Base-by-base conservation (phyloP, 2,329 filamentous ascomycete species). In the Aspergillus sp. region DNA sequence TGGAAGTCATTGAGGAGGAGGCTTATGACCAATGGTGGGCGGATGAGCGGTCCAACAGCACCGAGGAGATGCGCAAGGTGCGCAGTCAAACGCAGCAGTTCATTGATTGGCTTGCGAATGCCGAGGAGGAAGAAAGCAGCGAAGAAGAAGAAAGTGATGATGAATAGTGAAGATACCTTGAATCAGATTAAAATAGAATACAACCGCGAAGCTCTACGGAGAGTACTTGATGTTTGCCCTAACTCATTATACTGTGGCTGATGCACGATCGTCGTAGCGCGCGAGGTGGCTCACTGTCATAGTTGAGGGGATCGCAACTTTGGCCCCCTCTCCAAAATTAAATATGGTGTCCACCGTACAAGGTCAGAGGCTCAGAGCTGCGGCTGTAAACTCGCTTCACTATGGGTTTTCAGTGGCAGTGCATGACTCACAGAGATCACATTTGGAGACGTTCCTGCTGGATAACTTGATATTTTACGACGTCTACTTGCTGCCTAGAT, bases 1-100 rank as follows among this genome's bases (percentile, higher is more conserved):
- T 89, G 49, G 95, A 98, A 64, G 82, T 96, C 15, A 77, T 97
- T 1, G 91, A 96, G 71, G 91, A 96, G 69, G 93, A 97, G 42
- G 92, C 89, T 0, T 90, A 96, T 64, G 78, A 93, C 67, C 83
- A 84, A 48, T 99, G 95, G 95, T 98, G 93, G 93, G 84, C 81
- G 19, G 89, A 96, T 72, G 81, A 83, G 74, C 81, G 87, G 68
- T 88, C 89, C 5, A 82, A 77, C 22, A 86, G 86, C 55, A 86
- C 81, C 13, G 88, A 89, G 55, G 83, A 84, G 53, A 85, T 97
- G 87, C 75, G 76, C 58, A 83, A 78, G 50, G 85, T 97, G 15
- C 87, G 88, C 71, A 84, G 84, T 60, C 89, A 89, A 77, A 91
- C 90, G 57, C 82, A 86, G 67, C 86, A 87, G 52, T 85, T 98